phyloP scores from a whole-genome alignment of 257 asterid genomes.

The Scutellaria minor region DNA sequence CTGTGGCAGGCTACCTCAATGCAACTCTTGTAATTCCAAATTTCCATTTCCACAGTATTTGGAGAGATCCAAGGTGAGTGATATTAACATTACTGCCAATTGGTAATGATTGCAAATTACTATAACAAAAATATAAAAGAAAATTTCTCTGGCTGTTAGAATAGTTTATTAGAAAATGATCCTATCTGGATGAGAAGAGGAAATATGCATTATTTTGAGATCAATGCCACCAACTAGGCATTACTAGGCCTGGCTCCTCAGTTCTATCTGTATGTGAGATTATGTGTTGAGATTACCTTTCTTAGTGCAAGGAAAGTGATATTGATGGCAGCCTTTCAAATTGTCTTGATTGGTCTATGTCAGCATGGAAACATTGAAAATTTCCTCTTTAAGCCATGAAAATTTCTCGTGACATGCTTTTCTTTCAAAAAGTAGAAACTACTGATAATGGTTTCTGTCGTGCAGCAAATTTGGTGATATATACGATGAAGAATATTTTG shows the following conservation, averaged over 20 bases:
- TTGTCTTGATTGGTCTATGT: slow-evolving; percentile 3
- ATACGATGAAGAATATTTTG: slow-evolving; percentile 81
- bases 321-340: not conserved
- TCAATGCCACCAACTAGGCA: slow-evolving; percentile 7
- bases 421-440: slow-evolving; percentile 23
- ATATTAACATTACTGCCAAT: slow-evolving; percentile 11
- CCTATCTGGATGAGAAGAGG: not conserved
- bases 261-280: not conserved
- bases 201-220: slow-evolving; percentile 1
- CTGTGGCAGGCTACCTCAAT: slow-evolving; percentile 97
- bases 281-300: slow-evolving; percentile 2
- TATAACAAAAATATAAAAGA: too few relatives aligned
- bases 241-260: not conserved
- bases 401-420: slow-evolving; percentile 11
- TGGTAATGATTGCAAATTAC: slow-evolving; percentile 7
- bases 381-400: too few relatives aligned
- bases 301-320: not conserved
- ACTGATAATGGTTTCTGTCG: slow-evolving; percentile 35
- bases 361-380: not conserved
- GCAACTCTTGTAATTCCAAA: slow-evolving; percentile 92
- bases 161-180: not conserved
- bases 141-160: not conserved
- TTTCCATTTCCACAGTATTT: slow-evolving; percentile 93
- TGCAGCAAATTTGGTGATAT: slow-evolving; percentile 95
- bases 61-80: slow-evolving; percentile 96